These are phyloP conservation scores for Cutaneotrichosporon sp. DNA, from an alignment of 1,284 basidiomycete genomes.

Conservation along the genomic window DNA sequence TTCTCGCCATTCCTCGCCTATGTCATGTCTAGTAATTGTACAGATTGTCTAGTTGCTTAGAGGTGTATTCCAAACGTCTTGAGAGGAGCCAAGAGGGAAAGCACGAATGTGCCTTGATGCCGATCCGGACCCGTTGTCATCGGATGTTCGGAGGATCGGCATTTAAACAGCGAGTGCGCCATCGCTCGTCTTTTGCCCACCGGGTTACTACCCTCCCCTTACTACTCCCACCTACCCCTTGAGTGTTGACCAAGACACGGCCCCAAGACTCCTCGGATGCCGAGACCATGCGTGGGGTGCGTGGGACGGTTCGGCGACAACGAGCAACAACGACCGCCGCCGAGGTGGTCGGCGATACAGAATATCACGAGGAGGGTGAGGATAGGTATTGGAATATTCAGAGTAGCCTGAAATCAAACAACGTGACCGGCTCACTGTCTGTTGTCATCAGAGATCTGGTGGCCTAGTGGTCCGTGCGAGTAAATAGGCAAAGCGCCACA, in stretches of 20 bases:
- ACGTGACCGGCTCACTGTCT: no score
- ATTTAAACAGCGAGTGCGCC: not conserved
- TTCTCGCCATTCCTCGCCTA: not conserved
- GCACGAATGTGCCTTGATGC: not conserved
- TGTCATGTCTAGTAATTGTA: no score
- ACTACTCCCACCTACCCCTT: not conserved
- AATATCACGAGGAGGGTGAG: no score
- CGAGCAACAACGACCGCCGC: no score
- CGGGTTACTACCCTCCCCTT: no score
- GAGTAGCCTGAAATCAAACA: no score
- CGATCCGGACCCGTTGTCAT: not conserved
- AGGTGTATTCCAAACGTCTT: not conserved
- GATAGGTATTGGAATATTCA: no score
- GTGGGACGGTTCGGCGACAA: not conserved
- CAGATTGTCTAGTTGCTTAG: not conserved
- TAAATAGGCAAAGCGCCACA: no score
- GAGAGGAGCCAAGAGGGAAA: not conserved
- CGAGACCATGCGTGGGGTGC: not conserved
- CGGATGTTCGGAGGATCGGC: slow-evolving; percentile 1
- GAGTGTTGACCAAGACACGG: not conserved
- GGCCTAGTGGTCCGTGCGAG: no score
- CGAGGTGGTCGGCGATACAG: not conserved
- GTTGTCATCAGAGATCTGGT: no score
- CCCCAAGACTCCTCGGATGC: not conserved
- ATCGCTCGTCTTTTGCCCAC: slow-evolving; percentile 2